Evolutionary conservation across 2,329 filamentous ascomycete species (phyloP), one percentile per base, ranked within the genome.

Genomic region (Fusarium coffeatum): DNA sequence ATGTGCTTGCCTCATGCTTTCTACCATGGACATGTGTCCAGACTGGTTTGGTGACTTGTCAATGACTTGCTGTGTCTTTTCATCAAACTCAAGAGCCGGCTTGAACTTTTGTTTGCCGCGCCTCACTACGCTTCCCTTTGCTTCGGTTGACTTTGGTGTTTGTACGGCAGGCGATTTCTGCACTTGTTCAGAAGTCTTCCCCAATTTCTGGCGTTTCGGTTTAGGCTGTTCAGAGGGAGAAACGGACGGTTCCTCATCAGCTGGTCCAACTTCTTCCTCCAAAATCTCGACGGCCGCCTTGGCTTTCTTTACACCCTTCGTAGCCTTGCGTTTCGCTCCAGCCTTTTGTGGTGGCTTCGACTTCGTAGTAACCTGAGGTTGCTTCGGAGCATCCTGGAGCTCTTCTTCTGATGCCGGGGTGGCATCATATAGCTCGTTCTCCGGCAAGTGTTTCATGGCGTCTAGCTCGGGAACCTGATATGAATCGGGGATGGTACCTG

Each of bases 21-120:
- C 62, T 8, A 75, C 65, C 8, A 74, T 59, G 0, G 64, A 50
- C 47, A 66, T 68, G 27, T 50, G 65, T 3, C 22, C 16, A 11
- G 55, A 30, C 4, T 57, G 48, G 2, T 13, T 45, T 9, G 49
- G 23, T 18, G 56, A 56, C 22, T 57, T 69, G 6, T 73, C 66
- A 25, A 71, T 75, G 4, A 79, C 65, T 9, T 73, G 63, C 13
- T 77, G 73, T 8, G 76, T 80, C 2, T 51, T n/a, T 11, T 75
- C 69, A 51, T 81, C 75, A 16, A 81, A 79, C 6, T 74, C 59
- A 4, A 81, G 56, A 2, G 80, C 77, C 2, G 76, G 57, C 47
- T 81, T 81, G 2, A 79, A 71, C 25, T 77, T 71, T 63, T 81
- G 80, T 51, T 72, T 78, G n/a, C 73, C 77, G 27, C 71, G 69